A percentile compares a stretch with the other conserved stretches of the same genome.
Conservation (phyloP, 441 rosid species). For the Adansonia madagascariensis region DNA sequence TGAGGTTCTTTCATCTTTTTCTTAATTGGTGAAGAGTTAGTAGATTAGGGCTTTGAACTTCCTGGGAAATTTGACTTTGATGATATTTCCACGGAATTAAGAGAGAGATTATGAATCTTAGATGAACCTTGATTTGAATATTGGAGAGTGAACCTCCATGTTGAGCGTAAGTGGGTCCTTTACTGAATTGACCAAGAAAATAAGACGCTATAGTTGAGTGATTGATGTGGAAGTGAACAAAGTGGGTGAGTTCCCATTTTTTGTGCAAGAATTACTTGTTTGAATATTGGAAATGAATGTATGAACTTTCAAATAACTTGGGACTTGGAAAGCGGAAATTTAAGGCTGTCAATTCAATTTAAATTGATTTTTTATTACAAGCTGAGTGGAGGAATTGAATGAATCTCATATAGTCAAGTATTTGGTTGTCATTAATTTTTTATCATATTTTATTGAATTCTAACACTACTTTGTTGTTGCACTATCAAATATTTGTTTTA, state of each 20-base stretch:
- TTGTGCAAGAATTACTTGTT: constrained; percentile 9
- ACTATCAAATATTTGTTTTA: background rate
- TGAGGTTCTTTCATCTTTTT: constrained; percentile 2
- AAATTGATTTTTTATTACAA: background rate
- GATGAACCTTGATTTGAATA: background rate
- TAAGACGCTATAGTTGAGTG: background rate
- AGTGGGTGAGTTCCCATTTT: constrained; percentile 6
- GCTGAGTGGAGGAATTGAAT: background rate
- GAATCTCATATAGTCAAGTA: background rate
- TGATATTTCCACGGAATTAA: background rate
- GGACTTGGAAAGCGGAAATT: background rate
- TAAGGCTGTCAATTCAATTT: background rate
- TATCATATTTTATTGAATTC: background rate
- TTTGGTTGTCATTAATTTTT: background rate
- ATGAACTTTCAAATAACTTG: background rate
- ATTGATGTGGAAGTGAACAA: background rate
- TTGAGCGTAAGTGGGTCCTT: background rate
- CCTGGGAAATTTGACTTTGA: background rate
- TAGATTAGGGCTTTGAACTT: background rate
- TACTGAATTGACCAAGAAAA: background rate
- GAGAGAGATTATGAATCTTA: background rate
- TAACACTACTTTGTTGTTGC: background rate
- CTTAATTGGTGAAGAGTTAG: constrained; percentile 1
- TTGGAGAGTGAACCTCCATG: background rate
- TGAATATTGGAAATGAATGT: background rate